Conservation (phyloP, 495 filamentous ascomycete genomes). For the Bacidia gigantensis region DNA sequence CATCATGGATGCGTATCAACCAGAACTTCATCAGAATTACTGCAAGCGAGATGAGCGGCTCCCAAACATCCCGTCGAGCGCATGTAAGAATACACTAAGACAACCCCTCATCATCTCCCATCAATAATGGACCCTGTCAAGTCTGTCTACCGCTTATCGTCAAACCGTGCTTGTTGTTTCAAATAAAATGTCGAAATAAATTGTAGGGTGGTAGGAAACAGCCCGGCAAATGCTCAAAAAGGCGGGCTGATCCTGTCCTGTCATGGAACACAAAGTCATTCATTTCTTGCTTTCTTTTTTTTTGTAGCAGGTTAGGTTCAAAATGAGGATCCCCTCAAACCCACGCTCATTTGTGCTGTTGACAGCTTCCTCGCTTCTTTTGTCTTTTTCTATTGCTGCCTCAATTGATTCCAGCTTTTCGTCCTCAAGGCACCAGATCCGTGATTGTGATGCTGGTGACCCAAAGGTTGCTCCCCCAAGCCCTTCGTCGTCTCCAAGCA, state of each 20-base stretch:
- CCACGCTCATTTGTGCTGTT: background rate
- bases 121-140: background rate
- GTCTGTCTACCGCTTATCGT: background rate
- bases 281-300: background rate
- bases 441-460: too few relatives aligned
- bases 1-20: background rate
- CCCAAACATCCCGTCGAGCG: background rate
- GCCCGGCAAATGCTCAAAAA: background rate
- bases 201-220: background rate
- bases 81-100: too few relatives aligned
- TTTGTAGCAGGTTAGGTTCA: background rate
- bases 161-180: background rate
- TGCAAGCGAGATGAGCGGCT: background rate
- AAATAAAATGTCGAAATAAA: background rate
- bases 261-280: background rate
- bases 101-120: background rate
- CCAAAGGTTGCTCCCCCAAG: too few relatives aligned
- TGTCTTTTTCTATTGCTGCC: background rate
- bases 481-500: too few relatives aligned
- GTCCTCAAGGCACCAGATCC: too few relatives aligned
- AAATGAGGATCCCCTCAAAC: background rate
- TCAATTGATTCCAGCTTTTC: background rate
- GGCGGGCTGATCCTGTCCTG: background rate
- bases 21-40: background rate
- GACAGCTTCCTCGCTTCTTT: background rate